Percentiles rank a stretch among this genome's conserved stretches.
phyloP scores from a whole-genome alignment of 257 asterid genomes.

The Solanum rostratum region DNA sequence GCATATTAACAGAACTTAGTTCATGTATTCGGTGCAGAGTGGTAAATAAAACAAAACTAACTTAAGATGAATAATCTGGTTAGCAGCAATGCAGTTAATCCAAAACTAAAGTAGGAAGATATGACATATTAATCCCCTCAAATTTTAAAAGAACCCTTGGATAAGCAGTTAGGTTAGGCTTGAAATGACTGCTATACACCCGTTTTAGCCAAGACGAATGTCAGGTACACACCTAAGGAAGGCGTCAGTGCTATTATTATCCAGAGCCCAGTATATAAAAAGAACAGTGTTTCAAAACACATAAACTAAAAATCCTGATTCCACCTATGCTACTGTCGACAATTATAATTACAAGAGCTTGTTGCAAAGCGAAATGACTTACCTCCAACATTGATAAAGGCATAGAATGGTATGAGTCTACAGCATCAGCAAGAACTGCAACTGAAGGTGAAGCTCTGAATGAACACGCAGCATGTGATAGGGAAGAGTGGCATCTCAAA shows the following conservation, averaged over 20 bases:
- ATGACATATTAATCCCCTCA: no score
- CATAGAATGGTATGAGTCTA: constrained; percentile 61
- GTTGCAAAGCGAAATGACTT: neutral
- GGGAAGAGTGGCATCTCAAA: constrained; percentile 66
- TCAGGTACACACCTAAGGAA: neutral
- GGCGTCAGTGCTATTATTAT: no score
- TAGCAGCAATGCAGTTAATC: neutral
- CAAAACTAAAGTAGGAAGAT: no score
- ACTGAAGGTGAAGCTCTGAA: constrained; percentile 40
- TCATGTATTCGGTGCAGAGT: neutral
- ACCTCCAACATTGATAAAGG: constrained; percentile 95
- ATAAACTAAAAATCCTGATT: no score
- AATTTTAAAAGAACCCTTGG: no score
- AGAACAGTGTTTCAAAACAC: no score
- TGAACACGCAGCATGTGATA: constrained; percentile 61
- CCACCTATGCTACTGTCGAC: no score
- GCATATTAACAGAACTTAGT: neutral
- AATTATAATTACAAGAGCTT: no score
- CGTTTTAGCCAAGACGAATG: neutral
- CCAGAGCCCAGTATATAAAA: neutral
- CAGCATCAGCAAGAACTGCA: constrained; percentile 33
- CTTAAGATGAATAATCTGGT: neutral
- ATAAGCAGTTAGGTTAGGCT: no score
- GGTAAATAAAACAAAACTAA: neutral
- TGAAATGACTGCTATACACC: neutral